Conservation (phyloP, 176 grass and related monocot genomes). For the Dendrocalamus sinicus region DNA sequence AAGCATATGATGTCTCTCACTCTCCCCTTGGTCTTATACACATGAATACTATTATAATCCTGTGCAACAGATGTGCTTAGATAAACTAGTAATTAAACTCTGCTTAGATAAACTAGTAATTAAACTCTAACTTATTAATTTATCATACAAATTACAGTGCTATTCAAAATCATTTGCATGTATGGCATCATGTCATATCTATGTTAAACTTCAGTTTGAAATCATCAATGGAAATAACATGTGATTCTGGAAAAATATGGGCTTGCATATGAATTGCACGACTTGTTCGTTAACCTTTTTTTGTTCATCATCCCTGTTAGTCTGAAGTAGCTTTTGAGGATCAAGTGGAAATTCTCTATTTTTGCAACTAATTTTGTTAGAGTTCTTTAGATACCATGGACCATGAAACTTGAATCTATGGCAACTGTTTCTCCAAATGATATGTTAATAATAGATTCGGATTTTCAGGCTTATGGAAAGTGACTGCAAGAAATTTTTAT, state of each 20-base stretch:
- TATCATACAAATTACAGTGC: background rate
- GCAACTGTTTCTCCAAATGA: background rate
- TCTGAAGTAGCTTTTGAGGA: slow-evolving; percentile 9
- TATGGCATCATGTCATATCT: background rate
- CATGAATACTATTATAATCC: background rate
- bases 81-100: background rate
- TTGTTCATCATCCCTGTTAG: background rate
- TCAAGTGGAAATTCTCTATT: slow-evolving; percentile 4
- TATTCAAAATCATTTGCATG: background rate
- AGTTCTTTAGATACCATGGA: background rate
- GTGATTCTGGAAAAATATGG: background rate
- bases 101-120: background rate
- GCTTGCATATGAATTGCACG: background rate
- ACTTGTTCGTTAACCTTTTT: background rate
- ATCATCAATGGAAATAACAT: slow-evolving; percentile 1
- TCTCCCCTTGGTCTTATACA: background rate
- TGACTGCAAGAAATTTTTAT: background rate
- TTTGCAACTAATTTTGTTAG: background rate
- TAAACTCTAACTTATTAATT: background rate
- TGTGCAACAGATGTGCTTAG: background rate
- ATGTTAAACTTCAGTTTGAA: slow-evolving; percentile 10
- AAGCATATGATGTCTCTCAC: background rate
- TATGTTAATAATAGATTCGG: background rate
- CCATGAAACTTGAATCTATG: background rate
- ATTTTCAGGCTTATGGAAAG: background rate